phyloP scores from a whole-genome alignment of 768 basidiomycete genomes.

The Mycena vulgaris region DNA sequence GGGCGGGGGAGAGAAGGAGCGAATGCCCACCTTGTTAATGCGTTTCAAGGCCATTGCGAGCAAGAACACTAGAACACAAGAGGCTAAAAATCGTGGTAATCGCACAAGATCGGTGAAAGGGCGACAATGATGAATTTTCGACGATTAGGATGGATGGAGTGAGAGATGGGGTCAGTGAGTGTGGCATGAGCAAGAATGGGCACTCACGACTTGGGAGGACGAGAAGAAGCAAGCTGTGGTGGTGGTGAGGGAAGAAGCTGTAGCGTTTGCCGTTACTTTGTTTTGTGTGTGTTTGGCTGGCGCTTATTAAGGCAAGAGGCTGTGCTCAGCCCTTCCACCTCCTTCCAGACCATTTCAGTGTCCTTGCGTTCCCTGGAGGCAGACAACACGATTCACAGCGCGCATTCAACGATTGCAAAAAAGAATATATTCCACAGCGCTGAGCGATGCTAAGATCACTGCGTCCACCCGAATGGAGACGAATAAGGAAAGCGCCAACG shows the following conservation, averaged over 20 bases:
- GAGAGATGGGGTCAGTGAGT: slow-evolving; percentile 50
- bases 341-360: slow-evolving; percentile 14
- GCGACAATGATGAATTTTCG: slow-evolving; percentile 33
- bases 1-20: slow-evolving; percentile 19
- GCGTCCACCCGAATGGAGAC: slow-evolving; percentile 26
- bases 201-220: slow-evolving; percentile 40
- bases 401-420: not conserved
- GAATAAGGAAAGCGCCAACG: slow-evolving; percentile 20
- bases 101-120: slow-evolving; percentile 59
- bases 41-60: slow-evolving; percentile 94
- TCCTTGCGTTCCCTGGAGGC: not conserved
- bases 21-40: slow-evolving; percentile 92
- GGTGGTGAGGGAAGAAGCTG: slow-evolving; percentile 68
- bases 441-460: slow-evolving; percentile 24
- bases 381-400: not conserved
- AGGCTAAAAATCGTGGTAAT: slow-evolving; percentile 50
- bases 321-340: slow-evolving; percentile 26
- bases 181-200: slow-evolving; percentile 20
- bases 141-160: slow-evolving; percentile 42
- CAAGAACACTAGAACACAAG: slow-evolving; percentile 38
- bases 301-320: slow-evolving; percentile 20
- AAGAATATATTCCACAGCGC: slow-evolving; percentile 24
- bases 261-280: slow-evolving; percentile 54
- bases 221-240: slow-evolving; percentile 54
- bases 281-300: slow-evolving; percentile 52